Evolutionary conservation across 2,329 filamentous ascomycete genomes (phyloP).

Genomic region (Cytospora piceicola): DNA sequence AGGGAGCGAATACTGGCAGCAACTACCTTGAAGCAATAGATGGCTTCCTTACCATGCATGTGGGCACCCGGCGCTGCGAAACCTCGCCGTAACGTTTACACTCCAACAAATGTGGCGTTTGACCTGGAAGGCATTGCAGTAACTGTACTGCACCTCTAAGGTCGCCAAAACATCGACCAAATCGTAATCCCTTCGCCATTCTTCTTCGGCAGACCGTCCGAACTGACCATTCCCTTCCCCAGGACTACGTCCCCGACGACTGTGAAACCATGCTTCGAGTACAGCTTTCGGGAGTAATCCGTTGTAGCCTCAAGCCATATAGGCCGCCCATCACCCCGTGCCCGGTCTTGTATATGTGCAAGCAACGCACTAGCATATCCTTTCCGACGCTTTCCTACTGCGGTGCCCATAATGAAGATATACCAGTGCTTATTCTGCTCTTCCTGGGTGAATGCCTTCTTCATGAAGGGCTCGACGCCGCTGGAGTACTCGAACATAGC

Average conservation of each 20-base stretch:
- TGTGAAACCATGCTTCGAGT: slow-evolving; percentile 14
- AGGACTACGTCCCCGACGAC: not conserved
- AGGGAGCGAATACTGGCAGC: too few species aligned
- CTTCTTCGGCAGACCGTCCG: slow-evolving; percentile 9
- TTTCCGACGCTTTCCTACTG: not conserved
- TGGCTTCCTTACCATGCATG: too few species aligned
- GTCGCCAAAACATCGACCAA: slow-evolving; percentile 19
- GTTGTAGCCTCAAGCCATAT: slow-evolving; percentile 23
- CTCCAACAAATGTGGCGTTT: too few species aligned
- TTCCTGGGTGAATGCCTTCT: not conserved
- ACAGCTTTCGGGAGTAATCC: slow-evolving; percentile 1
- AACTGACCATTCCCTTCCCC: slow-evolving; percentile 11
- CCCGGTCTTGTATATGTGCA: slow-evolving; percentile 2
- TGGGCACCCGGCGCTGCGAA: too few species aligned
- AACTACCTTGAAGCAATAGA: too few species aligned
- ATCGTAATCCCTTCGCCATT: slow-evolving; percentile 12
- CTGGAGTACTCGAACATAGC: slow-evolving; percentile 6
- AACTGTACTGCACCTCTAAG: not conserved
- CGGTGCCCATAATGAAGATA: slow-evolving; percentile 18
- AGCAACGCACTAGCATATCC: slow-evolving; percentile 2
- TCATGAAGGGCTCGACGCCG: not conserved
- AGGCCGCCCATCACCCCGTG: not conserved
- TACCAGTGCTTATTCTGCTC: slow-evolving; percentile 16
- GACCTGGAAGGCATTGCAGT: not conserved
- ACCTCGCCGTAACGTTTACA: too few species aligned